A percentile compares a stretch with the other conserved stretches of the same genome.
These are phyloP conservation scores for Chrysoporthe puriensis DNA, from an alignment of 2,329 filamentous ascomycete genomes.

Conservation along the genomic window DNA sequence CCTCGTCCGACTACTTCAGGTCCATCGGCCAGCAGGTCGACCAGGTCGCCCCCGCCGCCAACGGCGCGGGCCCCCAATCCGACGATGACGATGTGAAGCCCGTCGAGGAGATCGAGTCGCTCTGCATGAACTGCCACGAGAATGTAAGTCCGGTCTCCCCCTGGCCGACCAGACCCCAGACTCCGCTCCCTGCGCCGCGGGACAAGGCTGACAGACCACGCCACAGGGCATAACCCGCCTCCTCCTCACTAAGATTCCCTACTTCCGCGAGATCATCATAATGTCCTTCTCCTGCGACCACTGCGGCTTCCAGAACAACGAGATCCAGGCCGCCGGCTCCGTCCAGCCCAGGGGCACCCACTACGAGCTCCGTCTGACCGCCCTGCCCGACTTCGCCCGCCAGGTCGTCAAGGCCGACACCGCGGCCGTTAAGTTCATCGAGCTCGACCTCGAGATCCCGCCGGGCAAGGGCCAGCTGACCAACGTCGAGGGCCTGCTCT, in stretches of 20 bases:
- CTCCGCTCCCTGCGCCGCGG: background rate
- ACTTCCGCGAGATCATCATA: slow-evolving; percentile 95
- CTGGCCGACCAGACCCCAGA: background rate
- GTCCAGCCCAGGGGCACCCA: slow-evolving; percentile 88
- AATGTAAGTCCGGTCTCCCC: slow-evolving; percentile 58
- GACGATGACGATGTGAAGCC: slow-evolving; percentile 54
- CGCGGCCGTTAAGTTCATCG: slow-evolving; percentile 83
- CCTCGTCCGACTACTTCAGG: slow-evolving; percentile 60
- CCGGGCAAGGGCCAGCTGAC: slow-evolving; percentile 88
- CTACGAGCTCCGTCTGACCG: slow-evolving; percentile 80
- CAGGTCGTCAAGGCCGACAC: slow-evolving; percentile 93
- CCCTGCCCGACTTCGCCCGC: slow-evolving; percentile 74
- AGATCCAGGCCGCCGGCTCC: slow-evolving; percentile 88
- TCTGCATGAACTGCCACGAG: slow-evolving; percentile 85
- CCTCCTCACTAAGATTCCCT: slow-evolving; percentile 89
- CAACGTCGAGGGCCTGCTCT: slow-evolving; percentile 88
- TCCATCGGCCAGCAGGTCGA: slow-evolving; percentile 65
- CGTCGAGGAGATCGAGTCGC: slow-evolving; percentile 73
- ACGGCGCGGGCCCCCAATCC: slow-evolving; percentile 39
- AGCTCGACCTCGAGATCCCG: slow-evolving; percentile 91
- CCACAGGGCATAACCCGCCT: slow-evolving; percentile 79
- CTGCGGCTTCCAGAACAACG: slow-evolving; percentile 88
- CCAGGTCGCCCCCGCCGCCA: slow-evolving; percentile 48
- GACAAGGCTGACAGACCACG: background rate
- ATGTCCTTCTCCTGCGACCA: slow-evolving; percentile 95